phyloP scores from a whole-genome alignment of 371 early-diverging fungal species.

The Mycotypha africana region DNA sequence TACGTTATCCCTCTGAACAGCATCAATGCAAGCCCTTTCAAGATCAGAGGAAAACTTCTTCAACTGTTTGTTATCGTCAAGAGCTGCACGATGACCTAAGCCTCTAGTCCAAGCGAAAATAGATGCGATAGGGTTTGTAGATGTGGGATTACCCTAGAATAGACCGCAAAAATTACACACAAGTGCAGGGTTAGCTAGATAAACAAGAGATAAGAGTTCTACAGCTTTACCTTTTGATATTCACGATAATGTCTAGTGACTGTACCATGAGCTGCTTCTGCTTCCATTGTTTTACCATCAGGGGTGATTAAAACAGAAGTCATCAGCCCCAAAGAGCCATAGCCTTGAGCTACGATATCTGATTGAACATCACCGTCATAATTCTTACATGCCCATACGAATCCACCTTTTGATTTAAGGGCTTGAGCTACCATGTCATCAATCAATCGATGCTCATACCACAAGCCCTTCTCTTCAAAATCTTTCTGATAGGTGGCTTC shows the following conservation, averaged over 20 bases:
- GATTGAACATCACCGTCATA: conserved; percentile 92
- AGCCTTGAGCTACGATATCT: conserved; percentile 89
- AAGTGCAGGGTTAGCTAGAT: neutral
- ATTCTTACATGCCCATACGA: conserved; percentile 93
- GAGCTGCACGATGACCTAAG: conserved; percentile 83
- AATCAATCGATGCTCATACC: conserved; percentile 93
- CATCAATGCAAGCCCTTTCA: conserved; percentile 81
- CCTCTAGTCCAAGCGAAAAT: conserved; percentile 96
- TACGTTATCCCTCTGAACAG: conserved; percentile 68
- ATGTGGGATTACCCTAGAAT: conserved; percentile 58
- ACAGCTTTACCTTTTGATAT: conserved; percentile 69
- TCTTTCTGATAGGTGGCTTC: conserved; percentile 57
- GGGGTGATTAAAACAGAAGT: conserved; percentile 89
- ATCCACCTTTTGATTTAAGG: conserved; percentile 87
- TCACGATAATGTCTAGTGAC: conserved; percentile 95
- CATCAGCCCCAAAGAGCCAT: conserved; percentile 86
- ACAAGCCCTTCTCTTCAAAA: conserved; percentile 68
- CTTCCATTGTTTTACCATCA: conserved; percentile 87
- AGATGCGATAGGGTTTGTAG: conserved; percentile 88
- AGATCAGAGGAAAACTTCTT: conserved; percentile 62
- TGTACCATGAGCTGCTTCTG: conserved; percentile 95
- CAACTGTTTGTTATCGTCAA: conserved; percentile 75
- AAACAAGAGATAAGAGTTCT: neutral
- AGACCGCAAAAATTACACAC: neutral
- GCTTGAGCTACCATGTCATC: conserved; percentile 97